Percentiles rank a stretch among this genome's conserved stretches.
Evolutionary conservation across 2,329 filamentous ascomycete species (phyloP).

Genomic region (Arthrinium puccinioides): DNA sequence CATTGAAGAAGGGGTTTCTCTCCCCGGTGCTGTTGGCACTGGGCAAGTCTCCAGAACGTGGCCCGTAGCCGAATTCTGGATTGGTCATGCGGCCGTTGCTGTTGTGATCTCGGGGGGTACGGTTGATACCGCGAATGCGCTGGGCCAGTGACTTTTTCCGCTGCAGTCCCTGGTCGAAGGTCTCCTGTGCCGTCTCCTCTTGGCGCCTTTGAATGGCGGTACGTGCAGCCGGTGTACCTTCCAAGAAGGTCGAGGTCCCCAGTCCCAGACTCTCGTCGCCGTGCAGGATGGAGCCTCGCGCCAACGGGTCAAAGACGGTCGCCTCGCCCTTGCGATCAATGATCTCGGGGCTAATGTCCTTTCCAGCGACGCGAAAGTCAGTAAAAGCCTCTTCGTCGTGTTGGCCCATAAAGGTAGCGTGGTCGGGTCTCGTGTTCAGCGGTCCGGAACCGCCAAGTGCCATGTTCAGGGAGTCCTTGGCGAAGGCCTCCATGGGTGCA

Average conservation of each 20-base stretch:
- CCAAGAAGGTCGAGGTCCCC: conserved; percentile 91
- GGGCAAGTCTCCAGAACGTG: conserved; percentile 30
- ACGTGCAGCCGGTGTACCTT: conserved; percentile 82
- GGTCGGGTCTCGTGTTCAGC: conserved; percentile 71
- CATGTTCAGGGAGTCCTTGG: conserved; percentile 88
- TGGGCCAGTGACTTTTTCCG: conserved; percentile 95
- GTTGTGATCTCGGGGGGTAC: conserved; percentile 51
- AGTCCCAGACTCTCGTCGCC: conserved; percentile 78
- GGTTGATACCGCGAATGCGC: conserved; percentile 78
- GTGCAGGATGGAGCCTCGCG: conserved; percentile 66
- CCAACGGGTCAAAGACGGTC: conserved; percentile 60
- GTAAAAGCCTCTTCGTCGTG: conserved; percentile 77
- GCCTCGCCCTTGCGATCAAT: conserved; percentile 33
- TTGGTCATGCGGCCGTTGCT: conserved; percentile 52
- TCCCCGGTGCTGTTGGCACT: conserved; percentile 34
- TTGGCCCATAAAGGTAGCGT: conserved; percentile 78
- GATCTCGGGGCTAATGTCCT: conserved; percentile 18
- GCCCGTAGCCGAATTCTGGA: conserved; percentile 40
- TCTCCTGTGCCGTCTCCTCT: conserved; percentile 56
- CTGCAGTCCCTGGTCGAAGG: conserved; percentile 53
- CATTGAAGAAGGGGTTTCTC: conserved; percentile 75
- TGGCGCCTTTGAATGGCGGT: conserved; percentile 71
- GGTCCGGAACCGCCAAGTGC: conserved; percentile 82
- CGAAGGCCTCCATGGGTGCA: conserved; percentile 94
- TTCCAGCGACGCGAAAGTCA: conserved; percentile 53